Evolutionary conservation across 345 rosid genomes (phyloP).

Genomic region (Triadica sebifera): DNA sequence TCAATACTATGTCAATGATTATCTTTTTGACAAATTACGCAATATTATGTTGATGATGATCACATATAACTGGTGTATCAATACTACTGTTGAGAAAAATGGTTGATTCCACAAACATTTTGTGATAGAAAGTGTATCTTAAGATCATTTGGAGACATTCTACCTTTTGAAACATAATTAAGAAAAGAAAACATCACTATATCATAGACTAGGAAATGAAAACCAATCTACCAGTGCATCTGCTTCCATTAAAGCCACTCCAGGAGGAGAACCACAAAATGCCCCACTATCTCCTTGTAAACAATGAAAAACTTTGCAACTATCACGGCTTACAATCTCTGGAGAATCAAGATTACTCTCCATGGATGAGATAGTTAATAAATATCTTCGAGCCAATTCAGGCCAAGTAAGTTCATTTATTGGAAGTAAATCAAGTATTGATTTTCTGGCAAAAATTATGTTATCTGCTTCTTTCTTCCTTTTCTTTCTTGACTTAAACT

Average conservation of each 20-base stretch:
- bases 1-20: too few relatives aligned
- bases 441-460: slow-evolving; percentile 22
- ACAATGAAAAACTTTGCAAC: slow-evolving; percentile 33
- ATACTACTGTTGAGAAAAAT: background rate
- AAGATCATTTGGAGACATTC: slow-evolving; percentile 2
- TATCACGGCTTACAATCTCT: slow-evolving; percentile 29
- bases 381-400: slow-evolving; percentile 37
- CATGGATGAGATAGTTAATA: slow-evolving; percentile 28
- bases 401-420: slow-evolving; percentile 43
- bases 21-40: background rate
- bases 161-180: background rate
- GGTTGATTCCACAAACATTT: background rate
- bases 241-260: slow-evolving; percentile 38
- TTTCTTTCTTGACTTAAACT: slow-evolving; percentile 33
- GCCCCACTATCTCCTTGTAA: slow-evolving; percentile 32
- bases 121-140: background rate
- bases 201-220: slow-evolving; percentile 28
- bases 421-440: slow-evolving; percentile 38
- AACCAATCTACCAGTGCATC: slow-evolving; percentile 46
- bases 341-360: slow-evolving; percentile 36
- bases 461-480: slow-evolving; percentile 31
- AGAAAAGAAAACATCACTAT: slow-evolving; percentile 10
- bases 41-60: background rate
- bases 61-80: background rate
- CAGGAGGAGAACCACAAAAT: slow-evolving; percentile 27